These are phyloP conservation scores for Trichoderma cornu-damae DNA, from an alignment of 2,329 filamentous ascomycete species.

Conservation along the genomic window DNA sequence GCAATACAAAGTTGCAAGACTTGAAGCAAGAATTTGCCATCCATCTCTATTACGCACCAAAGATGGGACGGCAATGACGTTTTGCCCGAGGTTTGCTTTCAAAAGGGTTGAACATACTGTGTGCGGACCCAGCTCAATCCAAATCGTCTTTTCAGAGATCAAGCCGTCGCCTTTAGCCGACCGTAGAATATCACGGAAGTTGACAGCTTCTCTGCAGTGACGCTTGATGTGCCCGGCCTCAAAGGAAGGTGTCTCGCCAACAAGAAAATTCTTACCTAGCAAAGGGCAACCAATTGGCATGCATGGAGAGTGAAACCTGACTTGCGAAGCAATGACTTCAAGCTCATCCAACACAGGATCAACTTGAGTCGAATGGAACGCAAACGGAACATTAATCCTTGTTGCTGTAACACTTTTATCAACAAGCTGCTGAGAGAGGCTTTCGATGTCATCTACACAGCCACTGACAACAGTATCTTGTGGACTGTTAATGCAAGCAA, in stretches of 20 bases:
- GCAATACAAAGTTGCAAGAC: constrained; percentile 23
- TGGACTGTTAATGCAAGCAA: constrained; percentile 72
- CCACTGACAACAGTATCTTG: constrained; percentile 67
- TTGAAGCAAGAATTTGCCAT: constrained; percentile 1
- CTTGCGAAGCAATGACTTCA: constrained; percentile 39
- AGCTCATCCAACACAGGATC: constrained; percentile 55
- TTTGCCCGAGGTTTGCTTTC: constrained; percentile 6
- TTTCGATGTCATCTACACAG: constrained; percentile 36
- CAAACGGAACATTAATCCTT: constrained; percentile 47
- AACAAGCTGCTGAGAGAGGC: constrained; percentile 38
- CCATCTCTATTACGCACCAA: constrained; percentile 10
- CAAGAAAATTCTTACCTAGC: constrained; percentile 44
- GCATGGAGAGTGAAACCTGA: constrained; percentile 36
- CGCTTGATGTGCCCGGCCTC: constrained; percentile 7
- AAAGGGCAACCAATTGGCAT: constrained; percentile 65
- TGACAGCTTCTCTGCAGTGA: constrained; percentile 11
- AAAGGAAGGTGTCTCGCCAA: constrained; percentile 28
- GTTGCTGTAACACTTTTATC: constrained; percentile 39
- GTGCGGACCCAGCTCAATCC: constrained; percentile 7
- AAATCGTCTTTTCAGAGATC: background rate
- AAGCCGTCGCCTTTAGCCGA: background rate
- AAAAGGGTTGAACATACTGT: background rate
- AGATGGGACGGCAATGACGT: background rate
- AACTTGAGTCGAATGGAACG: constrained; percentile 51
- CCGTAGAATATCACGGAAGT: background rate